phyloP scores from a whole-genome alignment of 768 basidiomycete genomes.

The Tulasnella sp. region DNA sequence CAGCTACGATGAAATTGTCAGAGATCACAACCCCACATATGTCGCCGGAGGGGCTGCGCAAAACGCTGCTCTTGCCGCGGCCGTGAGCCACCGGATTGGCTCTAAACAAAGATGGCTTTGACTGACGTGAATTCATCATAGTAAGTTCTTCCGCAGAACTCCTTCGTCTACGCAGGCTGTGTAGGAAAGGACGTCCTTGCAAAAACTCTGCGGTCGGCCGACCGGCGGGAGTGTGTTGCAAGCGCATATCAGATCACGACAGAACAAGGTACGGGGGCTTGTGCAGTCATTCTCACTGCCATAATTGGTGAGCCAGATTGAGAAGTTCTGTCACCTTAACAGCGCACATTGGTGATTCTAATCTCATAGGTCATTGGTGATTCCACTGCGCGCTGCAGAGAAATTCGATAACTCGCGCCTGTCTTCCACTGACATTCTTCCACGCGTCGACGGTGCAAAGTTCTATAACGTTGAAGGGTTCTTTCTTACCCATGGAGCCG shows the following conservation, averaged over 20 bases:
- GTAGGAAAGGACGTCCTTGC: slow-evolving; percentile 95
- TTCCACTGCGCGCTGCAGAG: slow-evolving; percentile 87
- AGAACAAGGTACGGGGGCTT: slow-evolving; percentile 91
- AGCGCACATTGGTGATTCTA: not conserved
- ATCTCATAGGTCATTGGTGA: slow-evolving; percentile 78
- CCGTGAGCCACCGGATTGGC: slow-evolving; percentile 58
- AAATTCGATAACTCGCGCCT: slow-evolving; percentile 84
- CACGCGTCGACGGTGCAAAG: slow-evolving; percentile 77
- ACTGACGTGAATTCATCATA: slow-evolving; percentile 43
- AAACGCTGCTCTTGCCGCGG: slow-evolving; percentile 94
- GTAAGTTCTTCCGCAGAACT: slow-evolving; percentile 87
- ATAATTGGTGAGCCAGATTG: slow-evolving; percentile 68
- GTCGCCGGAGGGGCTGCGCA: slow-evolving; percentile 98
- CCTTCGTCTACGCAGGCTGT: slow-evolving; percentile 91
- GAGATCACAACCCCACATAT: slow-evolving; percentile 71
- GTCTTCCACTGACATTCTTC: slow-evolving; percentile 69
- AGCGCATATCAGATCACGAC: slow-evolving; percentile 88
- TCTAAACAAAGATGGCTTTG: slow-evolving; percentile 31
- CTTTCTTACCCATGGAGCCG: slow-evolving; percentile 92
- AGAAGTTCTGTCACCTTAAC: not conserved
- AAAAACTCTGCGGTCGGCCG: slow-evolving; percentile 83
- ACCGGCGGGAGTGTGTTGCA: slow-evolving; percentile 87
- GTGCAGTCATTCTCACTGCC: slow-evolving; percentile 93
- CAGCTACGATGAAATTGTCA: slow-evolving; percentile 88
- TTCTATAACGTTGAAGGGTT: slow-evolving; percentile 95